phyloP scores from a whole-genome alignment of 1,284 basidiomycete species.

The Cutaneotrichosporon sp. region DNA sequence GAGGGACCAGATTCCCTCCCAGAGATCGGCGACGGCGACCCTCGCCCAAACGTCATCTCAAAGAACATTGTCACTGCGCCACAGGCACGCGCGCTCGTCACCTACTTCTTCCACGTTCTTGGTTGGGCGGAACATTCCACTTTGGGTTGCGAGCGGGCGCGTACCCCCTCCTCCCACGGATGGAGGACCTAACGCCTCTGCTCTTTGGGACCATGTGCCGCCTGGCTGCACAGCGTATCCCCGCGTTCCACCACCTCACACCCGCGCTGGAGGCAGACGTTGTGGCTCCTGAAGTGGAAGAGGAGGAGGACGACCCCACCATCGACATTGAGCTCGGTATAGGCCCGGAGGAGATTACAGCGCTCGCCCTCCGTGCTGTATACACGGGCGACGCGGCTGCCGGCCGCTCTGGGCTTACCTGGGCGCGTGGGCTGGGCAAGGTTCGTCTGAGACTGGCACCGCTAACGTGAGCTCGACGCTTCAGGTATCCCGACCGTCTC shows the following conservation, averaged over 20 bases:
- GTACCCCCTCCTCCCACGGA: conserved; percentile 3
- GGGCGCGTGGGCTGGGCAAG: conserved; percentile 1
- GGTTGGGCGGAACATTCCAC: neutral
- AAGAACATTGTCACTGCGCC: neutral
- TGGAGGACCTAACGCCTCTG: neutral
- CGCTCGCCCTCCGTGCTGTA: neutral
- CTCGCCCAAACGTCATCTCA: conserved; percentile 3
- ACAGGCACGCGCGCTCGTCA: neutral
- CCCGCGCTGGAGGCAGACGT: neutral
- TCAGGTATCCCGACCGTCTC: neutral
- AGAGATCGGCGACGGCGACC: conserved; percentile 3
- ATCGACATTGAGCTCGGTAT: conserved; percentile 10
- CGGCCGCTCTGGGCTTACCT: neutral
- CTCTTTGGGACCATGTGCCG: neutral
- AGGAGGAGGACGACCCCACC: conserved; percentile 7
- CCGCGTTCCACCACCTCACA: neutral
- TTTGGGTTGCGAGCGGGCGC: neutral
- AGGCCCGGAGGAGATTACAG: conserved; percentile 5
- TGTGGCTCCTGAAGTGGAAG: neutral
- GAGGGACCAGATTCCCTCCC: neutral
- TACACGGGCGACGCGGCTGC: neutral
- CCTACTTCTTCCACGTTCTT: neutral
- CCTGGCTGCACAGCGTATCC: neutral
- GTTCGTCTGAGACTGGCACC: neutral
- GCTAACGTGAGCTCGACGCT: neutral